phyloP scores from a whole-genome alignment of 2,329 filamentous ascomycete genomes.

The Aspergillus oerlinghausenensis region DNA sequence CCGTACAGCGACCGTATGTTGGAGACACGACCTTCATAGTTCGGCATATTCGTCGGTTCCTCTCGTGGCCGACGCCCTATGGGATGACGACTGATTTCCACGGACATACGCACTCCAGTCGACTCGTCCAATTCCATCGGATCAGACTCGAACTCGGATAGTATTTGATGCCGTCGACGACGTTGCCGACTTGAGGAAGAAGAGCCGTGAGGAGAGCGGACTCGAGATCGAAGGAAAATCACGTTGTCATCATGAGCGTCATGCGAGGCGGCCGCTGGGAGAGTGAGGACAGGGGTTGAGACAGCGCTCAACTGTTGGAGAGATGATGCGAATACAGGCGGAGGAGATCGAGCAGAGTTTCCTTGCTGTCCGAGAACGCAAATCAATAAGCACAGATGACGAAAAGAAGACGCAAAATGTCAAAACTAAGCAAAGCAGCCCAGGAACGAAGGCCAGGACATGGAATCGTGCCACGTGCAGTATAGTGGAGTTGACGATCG shows the following conservation, averaged over 20 bases:
- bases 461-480: background rate
- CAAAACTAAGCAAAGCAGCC: background rate
- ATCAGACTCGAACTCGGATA: constrained; percentile 25
- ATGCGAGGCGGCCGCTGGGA: constrained; percentile 44
- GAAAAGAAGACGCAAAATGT: constrained; percentile 2
- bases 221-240: constrained; percentile 45
- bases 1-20: constrained; percentile 55
- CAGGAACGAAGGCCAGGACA: constrained; percentile 8
- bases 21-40: constrained; percentile 53
- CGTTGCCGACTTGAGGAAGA: constrained; percentile 27
- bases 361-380: constrained; percentile 18
- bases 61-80: constrained; percentile 38
- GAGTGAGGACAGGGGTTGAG: constrained; percentile 47
- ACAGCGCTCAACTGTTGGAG: constrained; percentile 45
- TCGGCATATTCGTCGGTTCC: constrained; percentile 41
- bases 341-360: constrained; percentile 19
- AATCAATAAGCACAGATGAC: constrained; percentile 9
- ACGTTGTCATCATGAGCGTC: constrained; percentile 47
- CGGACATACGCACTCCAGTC: constrained; percentile 22
- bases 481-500: background rate
- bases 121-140: constrained; percentile 36
- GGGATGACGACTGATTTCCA: constrained; percentile 41
- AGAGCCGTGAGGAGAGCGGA: constrained; percentile 24
- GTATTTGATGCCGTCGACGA: constrained; percentile 27
- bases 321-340: constrained; percentile 35